Evolutionary conservation across 2,329 filamentous ascomycete species (phyloP).

Genomic region (Stemphylium vesicarium): DNA sequence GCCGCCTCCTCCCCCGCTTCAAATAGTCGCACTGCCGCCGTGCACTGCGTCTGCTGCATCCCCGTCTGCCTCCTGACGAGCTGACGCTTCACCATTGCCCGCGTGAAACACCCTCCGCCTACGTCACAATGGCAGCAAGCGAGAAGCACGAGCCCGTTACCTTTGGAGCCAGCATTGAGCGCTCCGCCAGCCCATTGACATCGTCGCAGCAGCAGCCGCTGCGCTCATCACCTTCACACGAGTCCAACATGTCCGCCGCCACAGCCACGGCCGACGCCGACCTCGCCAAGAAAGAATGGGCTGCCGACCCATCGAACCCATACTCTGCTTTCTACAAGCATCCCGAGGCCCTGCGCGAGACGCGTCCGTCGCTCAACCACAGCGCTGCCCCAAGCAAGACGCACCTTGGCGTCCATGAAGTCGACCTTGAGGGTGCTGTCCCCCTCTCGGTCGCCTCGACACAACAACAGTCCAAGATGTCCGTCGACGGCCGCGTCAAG

Average conservation of each 20-base stretch:
- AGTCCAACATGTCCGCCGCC: slow-evolving; percentile 40
- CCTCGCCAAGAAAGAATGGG: slow-evolving; percentile 36
- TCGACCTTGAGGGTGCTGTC: slow-evolving; percentile 49
- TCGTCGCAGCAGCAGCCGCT: slow-evolving; percentile 24
- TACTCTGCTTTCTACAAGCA: slow-evolving; percentile 58
- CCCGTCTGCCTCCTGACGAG: slow-evolving; percentile 4
- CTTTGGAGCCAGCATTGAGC: slow-evolving; percentile 53
- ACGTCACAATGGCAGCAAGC: slow-evolving; percentile 37
- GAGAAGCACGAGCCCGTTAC: slow-evolving; percentile 45
- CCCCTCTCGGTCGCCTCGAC: slow-evolving; percentile 49
- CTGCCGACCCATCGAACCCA: slow-evolving; percentile 47
- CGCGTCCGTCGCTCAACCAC: slow-evolving; percentile 50
- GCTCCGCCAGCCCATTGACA: slow-evolving; percentile 24
- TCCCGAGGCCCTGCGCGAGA: slow-evolving; percentile 54
- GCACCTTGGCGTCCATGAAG: slow-evolving; percentile 46
- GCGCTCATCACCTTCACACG: slow-evolving; percentile 42
- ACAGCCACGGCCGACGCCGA: slow-evolving; percentile 38
- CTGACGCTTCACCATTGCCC: not conserved
- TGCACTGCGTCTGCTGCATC: slow-evolving; percentile 10
- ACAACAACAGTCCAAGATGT: slow-evolving; percentile 48
- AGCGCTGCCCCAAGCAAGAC: slow-evolving; percentile 36
- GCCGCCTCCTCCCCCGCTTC: not conserved
- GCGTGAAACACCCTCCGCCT: slow-evolving; percentile 10
- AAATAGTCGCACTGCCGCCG: not conserved
- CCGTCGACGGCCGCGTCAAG: slow-evolving; percentile 52